phyloP scores from a whole-genome alignment of 1,284 basidiomycete species.

The Cutaneotrichosporon daszewskae region DNA sequence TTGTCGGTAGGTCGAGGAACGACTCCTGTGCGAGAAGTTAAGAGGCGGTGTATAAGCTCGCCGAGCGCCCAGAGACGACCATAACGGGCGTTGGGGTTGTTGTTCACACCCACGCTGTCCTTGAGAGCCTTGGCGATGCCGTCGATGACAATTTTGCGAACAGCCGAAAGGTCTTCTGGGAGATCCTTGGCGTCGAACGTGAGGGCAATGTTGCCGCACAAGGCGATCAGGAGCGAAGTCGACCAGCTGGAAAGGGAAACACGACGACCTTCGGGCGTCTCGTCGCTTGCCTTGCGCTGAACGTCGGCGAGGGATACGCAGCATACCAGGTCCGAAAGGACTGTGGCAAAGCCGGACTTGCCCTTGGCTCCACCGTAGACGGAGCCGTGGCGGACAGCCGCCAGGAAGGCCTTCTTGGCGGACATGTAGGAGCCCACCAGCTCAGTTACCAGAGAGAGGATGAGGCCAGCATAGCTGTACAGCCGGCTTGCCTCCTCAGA shows the following conservation, averaged over 20 bases:
- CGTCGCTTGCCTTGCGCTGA: slow-evolving; percentile 10
- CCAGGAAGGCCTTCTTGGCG: slow-evolving; percentile 83
- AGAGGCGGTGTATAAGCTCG: slow-evolving; percentile 80
- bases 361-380: slow-evolving; percentile 50
- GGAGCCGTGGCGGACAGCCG: slow-evolving; percentile 60
- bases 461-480: slow-evolving; percentile 64
- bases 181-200: slow-evolving; percentile 65
- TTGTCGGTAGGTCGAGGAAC: slow-evolving; percentile 48
- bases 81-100: slow-evolving; percentile 72
- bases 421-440: slow-evolving; percentile 85
- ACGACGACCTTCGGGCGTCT: slow-evolving; percentile 12
- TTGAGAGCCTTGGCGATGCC: slow-evolving; percentile 80
- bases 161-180: slow-evolving; percentile 67
- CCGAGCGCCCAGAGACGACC: slow-evolving; percentile 81
- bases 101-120: slow-evolving; percentile 58
- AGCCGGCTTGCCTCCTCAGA: slow-evolving; percentile 6
- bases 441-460: slow-evolving; percentile 89
- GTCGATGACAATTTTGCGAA: slow-evolving; percentile 86
- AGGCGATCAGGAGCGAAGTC: slow-evolving; percentile 81
- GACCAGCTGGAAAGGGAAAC: slow-evolving; percentile 69
- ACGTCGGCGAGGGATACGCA: slow-evolving; percentile 58
- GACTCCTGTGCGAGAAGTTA: slow-evolving; percentile 64
- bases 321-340: slow-evolving; percentile 70
- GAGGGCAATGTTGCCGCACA: slow-evolving; percentile 72
- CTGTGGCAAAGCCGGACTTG: slow-evolving; percentile 43